These are phyloP conservation scores for Mycena galopus DNA, from an alignment of 768 basidiomycete genomes.

Conservation along the genomic window DNA sequence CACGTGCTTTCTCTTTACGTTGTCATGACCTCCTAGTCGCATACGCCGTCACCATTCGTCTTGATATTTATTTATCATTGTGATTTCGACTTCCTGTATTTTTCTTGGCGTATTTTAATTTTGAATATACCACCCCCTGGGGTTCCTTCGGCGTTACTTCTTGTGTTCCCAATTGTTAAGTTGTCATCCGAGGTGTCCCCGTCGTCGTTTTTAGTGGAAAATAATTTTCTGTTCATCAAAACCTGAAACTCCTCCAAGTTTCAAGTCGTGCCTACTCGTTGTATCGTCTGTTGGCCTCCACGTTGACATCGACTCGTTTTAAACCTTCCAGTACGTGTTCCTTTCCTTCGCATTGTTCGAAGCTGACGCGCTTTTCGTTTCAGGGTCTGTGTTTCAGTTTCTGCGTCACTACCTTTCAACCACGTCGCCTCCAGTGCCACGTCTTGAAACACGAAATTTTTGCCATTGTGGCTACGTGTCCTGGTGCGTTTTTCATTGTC, in stretches of 20 bases:
- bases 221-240: background rate
- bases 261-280: background rate
- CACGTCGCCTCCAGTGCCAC: too few relatives aligned
- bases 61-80: background rate
- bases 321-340: background rate
- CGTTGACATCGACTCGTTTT: background rate
- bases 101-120: background rate
- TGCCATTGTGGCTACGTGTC: too few relatives aligned
- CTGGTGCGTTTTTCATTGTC: too few relatives aligned
- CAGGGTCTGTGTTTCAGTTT: too few relatives aligned
- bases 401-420: too few relatives aligned
- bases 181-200: too few relatives aligned
- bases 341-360: too few relatives aligned
- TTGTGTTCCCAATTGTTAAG: too few relatives aligned
- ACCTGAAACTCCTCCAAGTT: background rate
- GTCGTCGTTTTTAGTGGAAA: background rate
- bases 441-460: too few relatives aligned
- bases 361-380: too few relatives aligned
- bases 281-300: background rate
- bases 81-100: background rate
- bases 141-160: background rate
- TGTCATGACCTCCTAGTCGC: background rate
- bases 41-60: background rate
- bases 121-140: constrained; percentile 10
- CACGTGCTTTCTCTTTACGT: background rate